These are phyloP conservation scores for Pisolithus thermaeus DNA, from an alignment of 1,284 basidiomycete species.

Conservation along the genomic window DNA sequence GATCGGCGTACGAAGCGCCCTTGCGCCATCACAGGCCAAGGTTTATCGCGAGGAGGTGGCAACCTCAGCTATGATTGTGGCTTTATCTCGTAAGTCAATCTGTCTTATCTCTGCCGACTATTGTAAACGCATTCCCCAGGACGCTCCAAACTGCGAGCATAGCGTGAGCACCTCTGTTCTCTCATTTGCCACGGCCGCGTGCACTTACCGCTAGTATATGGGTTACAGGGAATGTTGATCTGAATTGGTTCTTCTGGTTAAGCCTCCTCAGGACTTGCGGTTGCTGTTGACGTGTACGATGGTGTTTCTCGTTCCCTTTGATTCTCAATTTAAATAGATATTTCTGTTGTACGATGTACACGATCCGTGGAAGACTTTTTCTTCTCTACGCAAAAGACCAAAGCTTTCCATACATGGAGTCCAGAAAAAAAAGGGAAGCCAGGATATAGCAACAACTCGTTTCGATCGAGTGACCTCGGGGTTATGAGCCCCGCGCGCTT, in stretches of 20 bases:
- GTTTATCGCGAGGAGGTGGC: constrained; percentile 71
- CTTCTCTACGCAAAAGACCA: not conserved
- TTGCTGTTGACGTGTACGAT: not conserved
- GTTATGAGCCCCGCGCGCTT: constrained; percentile 36
- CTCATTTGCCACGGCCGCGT: not conserved
- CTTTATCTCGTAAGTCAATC: constrained; percentile 50
- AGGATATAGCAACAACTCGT: constrained; percentile 30
- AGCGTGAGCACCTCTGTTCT: constrained; percentile 41
- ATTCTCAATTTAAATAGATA: not conserved
- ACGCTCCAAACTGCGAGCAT: constrained; percentile 71
- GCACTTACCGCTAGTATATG: constrained; percentile 6
- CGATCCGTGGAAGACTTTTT: too few species aligned
- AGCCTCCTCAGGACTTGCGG: too few species aligned
- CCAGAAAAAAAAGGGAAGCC: not conserved
- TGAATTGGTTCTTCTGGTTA: constrained; percentile 16
- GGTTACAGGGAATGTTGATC: constrained; percentile 43
- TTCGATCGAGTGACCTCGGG: constrained; percentile 37
- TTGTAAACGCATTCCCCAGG: constrained; percentile 16
- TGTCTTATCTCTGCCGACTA: not conserved
- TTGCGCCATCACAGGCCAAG: constrained; percentile 73
- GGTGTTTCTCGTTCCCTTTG: not conserved
- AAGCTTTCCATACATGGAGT: not conserved
- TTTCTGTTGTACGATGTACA: too few species aligned
- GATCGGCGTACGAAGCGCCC: constrained; percentile 80
- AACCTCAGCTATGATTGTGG: constrained; percentile 77